Evolutionary conservation across 257 asterid genomes (phyloP), one percentile per base, ranked within the genome.

Genomic region (Solanum pennellii): DNA sequence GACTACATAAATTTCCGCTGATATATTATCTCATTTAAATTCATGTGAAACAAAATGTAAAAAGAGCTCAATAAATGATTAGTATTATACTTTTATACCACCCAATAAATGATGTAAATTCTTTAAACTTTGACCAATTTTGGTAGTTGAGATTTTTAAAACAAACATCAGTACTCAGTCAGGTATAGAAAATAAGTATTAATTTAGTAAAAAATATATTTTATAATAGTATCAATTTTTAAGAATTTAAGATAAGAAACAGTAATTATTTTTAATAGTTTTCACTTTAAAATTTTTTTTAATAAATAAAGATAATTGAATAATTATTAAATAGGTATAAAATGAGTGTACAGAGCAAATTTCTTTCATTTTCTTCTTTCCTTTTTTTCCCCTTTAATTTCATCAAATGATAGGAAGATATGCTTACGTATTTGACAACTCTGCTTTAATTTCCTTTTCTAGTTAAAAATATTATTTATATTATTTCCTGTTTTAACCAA

Each of bases 121-220:
- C 65, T 44, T 79, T 27, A 9, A 16, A 47, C 27, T 80, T 47
- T 10, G 68, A 47, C 41, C 18, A 4, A 25, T 79, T 47, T 80
- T 27, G 85, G 85, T 80, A 47, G 68, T 47, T 80, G 85, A 80
- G 68, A 29, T 49, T 80, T 80, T 80, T 68, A 80, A 47, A 29
- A 9, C 44, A 0, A 27, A 27, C 44, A 47, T 80, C 5, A 47
- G 18, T 80, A 80, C 69, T 29, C 69, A 37, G 20, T 47, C 68
- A 29, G 29, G 69, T 47, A 80, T 29, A 47, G 18, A 56, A 18
- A 56, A 56, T 18, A 56, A 18, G 25, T 20, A 56, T 20, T 4
- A 0, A 7, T 7, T 56, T 56, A 56, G 20, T 20, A 15, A 49
- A 18, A 56, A 56, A 18, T 6, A 18, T 2, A 7, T 2, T 35